phyloP scores from a whole-genome alignment of 176 grass and related monocot genomes.

The Microstegium vimineum region DNA sequence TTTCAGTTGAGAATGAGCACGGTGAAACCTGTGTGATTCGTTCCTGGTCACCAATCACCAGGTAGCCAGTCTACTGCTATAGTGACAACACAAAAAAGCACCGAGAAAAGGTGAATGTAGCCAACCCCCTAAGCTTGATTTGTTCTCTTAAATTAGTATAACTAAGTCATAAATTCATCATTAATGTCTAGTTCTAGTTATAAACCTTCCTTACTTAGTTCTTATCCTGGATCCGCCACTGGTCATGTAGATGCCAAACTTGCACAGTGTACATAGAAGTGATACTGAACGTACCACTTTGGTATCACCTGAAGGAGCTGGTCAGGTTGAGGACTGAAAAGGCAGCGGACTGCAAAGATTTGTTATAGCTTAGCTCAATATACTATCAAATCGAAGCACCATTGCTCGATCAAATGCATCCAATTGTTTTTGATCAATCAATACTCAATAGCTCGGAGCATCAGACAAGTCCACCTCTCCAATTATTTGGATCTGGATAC shows the following conservation, averaged over 20 bases:
- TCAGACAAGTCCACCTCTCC: not conserved
- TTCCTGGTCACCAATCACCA: not conserved
- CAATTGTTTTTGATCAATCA: not conserved
- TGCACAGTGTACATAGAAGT: not conserved
- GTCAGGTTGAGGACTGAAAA: too few species aligned
- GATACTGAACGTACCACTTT: not conserved
- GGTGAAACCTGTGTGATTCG: not conserved
- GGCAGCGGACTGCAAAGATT: too few species aligned
- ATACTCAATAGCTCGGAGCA: not conserved
- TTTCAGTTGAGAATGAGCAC: not conserved
- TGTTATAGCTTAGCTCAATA: not conserved
- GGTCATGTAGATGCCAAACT: too few species aligned
- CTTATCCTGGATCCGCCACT: too few species aligned
- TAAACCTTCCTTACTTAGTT: too few species aligned
- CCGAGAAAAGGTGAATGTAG: not conserved
- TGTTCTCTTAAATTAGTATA: too few species aligned
- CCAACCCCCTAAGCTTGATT: too few species aligned
- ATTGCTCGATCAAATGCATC: not conserved
- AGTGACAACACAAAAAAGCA: not conserved
- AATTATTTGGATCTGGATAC: not conserved
- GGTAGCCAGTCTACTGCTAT: not conserved
- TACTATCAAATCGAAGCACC: not conserved
- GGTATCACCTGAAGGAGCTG: not conserved
- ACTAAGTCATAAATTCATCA: too few species aligned
- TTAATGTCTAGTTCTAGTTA: too few species aligned